Conservation (phyloP, 768 basidiomycete genomes). For the Naematelia aurantialba region DNA sequence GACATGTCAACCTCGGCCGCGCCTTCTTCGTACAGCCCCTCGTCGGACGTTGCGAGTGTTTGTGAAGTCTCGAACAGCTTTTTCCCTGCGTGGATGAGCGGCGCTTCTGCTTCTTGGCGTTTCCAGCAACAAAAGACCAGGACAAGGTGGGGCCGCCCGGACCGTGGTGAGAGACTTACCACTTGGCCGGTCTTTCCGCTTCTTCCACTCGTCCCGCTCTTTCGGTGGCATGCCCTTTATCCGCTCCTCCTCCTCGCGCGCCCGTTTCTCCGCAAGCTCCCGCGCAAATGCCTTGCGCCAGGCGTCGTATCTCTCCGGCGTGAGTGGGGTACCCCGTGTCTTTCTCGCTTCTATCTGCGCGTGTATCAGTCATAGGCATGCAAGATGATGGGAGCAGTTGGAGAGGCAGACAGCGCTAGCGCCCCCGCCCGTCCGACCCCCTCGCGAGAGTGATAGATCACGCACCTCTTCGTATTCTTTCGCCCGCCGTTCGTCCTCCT, state of each 20-base stretch:
- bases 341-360: slow-evolving; percentile 79
- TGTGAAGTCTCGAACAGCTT: slow-evolving; percentile 85
- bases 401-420: slow-evolving; percentile 1
- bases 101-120: background rate
- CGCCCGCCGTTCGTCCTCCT: slow-evolving; percentile 70
- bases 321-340: slow-evolving; percentile 89
- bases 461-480: slow-evolving; percentile 67
- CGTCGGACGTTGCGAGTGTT: slow-evolving; percentile 68
- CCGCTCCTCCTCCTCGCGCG: slow-evolving; percentile 72
- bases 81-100: slow-evolving; percentile 60
- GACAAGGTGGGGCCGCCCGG: background rate
- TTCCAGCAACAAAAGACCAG: background rate
- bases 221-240: slow-evolving; percentile 67
- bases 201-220: slow-evolving; percentile 81
- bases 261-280: slow-evolving; percentile 60
- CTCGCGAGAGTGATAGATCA: slow-evolving; percentile 2
- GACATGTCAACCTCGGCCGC: slow-evolving; percentile 80
- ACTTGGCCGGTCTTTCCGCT: slow-evolving; percentile 59
- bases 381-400: background rate
- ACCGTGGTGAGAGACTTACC: too few species aligned
- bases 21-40: slow-evolving; percentile 71
- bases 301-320: slow-evolving; percentile 67
- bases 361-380: background rate
- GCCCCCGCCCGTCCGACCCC: too few species aligned
- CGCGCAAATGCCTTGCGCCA: slow-evolving; percentile 79